Percentiles rank a stretch among this genome's conserved stretches.
These are phyloP conservation scores for Coemansia sp. DNA, from an alignment of 192 early-diverging fungal genomes.

Conservation along the genomic window DNA sequence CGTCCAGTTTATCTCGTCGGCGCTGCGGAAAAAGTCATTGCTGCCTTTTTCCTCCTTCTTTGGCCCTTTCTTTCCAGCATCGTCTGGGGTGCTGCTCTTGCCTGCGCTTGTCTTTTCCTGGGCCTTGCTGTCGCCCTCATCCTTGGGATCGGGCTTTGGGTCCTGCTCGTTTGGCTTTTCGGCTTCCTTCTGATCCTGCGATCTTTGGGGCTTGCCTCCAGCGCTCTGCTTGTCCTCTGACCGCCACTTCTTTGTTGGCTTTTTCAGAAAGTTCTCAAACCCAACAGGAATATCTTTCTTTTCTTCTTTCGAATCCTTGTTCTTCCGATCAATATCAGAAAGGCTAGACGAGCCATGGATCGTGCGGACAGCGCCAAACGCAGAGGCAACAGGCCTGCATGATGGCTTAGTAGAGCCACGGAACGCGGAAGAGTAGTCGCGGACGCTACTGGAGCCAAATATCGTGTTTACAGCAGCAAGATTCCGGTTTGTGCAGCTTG, in stretches of 20 bases:
- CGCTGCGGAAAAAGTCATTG: slow-evolving; percentile 31
- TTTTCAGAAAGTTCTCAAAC: slow-evolving; percentile 72
- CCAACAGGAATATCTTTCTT: slow-evolving; percentile 61
- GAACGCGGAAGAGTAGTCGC: neutral
- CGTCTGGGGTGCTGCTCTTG: slow-evolving; percentile 16
- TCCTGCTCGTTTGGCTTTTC: slow-evolving; percentile 10
- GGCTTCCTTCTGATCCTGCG: slow-evolving; percentile 2
- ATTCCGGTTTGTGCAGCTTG: slow-evolving; percentile 6
- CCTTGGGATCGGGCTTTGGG: slow-evolving; percentile 18
- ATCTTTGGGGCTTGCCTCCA: slow-evolving; percentile 19
- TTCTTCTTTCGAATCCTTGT: neutral
- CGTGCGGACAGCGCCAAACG: slow-evolving; percentile 17
- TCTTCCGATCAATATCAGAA: slow-evolving; percentile 12
- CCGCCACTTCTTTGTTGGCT: slow-evolving; percentile 31
- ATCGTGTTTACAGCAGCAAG: neutral
- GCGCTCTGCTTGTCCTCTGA: slow-evolving; percentile 31
- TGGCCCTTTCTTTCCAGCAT: slow-evolving; percentile 30
- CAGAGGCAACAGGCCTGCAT: neutral
- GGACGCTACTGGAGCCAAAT: neutral
- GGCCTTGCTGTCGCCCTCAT: slow-evolving; percentile 8
- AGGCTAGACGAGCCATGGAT: slow-evolving; percentile 38
- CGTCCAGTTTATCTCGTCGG: slow-evolving; percentile 41
- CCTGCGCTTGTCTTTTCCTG: slow-evolving; percentile 17
- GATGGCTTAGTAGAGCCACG: neutral
- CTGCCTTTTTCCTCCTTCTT: slow-evolving; percentile 37